Base-by-base conservation (phyloP, 2,329 filamentous ascomycete species). In the Tolypocladium cylindrosporum region DNA sequence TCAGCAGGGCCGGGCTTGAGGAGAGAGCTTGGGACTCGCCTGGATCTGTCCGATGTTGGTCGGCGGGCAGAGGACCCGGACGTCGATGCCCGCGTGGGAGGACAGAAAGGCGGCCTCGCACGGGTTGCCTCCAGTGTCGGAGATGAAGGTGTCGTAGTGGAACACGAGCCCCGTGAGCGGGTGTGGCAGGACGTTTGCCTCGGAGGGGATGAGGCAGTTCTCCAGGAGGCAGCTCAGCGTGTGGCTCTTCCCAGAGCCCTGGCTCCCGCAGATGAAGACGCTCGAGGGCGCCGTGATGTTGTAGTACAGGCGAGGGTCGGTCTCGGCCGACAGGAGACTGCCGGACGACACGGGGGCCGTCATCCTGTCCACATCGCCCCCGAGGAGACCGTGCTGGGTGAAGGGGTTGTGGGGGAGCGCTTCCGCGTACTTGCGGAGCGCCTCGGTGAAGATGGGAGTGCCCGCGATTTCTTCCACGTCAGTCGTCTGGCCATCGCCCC, bases 171-270 rank as follows among this genome's bases (percentile, higher is more conserved):
- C 84, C 0, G 83, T 81, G 0, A 88, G 70, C 0, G 84, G 83
- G 0, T 71, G 71, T 0, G 75, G 74, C 1, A 86, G 71, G 0
- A 68, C 65, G 8, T 78, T 80, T 0, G 79, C 71, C 0, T 67
- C 63, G 0, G 74, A 79, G 0, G 67, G 63, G 1, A 83, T 69
- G 0, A 88, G 70, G 41, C 79, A 85, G 61, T 82, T 84, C 64
- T 88, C 84, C 0, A 82, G 65, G 1, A 82, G 61, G 54, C 78
- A 82, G 1, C 79, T 79, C 1, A 86, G 71, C 0, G 81, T 84
- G 60, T 87, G 83, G 52, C 81, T 84, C 65, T 87, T 87, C 0
- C 85, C 85, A 0, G 80, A 84, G 1, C 84, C 84, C 60, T 87
- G 84, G 24, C 80, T 82, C 1, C 84, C 84, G 57, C 84, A 87